A percentile compares a stretch with the other conserved stretches of the same genome.
These are phyloP conservation scores for Pharus latifolius DNA, from an alignment of 176 grass and related monocot genomes.

Conservation along the genomic window DNA sequence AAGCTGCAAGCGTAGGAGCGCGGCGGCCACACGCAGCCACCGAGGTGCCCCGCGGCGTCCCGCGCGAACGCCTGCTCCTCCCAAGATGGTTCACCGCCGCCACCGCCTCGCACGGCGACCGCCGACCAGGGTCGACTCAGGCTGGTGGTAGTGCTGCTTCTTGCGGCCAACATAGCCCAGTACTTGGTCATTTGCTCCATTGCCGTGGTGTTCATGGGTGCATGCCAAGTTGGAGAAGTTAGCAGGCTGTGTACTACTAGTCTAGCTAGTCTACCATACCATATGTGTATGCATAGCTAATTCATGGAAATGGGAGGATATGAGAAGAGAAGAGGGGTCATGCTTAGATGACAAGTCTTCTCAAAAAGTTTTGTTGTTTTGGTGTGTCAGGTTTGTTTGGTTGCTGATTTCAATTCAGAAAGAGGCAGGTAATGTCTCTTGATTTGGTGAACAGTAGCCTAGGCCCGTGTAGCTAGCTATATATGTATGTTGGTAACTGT, in stretches of 20 bases:
- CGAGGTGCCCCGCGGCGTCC: conserved; percentile 44
- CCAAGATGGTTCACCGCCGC: conserved; percentile 30
- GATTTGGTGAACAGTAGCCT: neutral
- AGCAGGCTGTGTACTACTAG: neutral
- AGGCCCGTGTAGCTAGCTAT: neutral
- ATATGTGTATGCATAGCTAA: neutral
- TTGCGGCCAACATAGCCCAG: conserved; percentile 25
- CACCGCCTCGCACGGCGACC: neutral
- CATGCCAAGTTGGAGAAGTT: conserved; percentile 24
- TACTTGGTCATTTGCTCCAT: conserved; percentile 21
- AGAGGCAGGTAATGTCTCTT: neutral
- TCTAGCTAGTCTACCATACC: neutral
- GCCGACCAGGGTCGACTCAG: conserved; percentile 6
- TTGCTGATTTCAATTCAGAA: neutral
- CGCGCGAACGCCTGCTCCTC: conserved; percentile 63
- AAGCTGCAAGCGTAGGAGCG: conserved; percentile 74
- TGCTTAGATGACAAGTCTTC: neutral
- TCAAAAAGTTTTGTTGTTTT: neutral
- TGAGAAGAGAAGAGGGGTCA: neutral
- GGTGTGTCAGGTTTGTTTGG: neutral
- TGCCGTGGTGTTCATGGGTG: conserved; percentile 18
- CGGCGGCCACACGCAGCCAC: conserved; percentile 65
- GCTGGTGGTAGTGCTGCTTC: neutral
- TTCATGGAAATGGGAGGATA: neutral
- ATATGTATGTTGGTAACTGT: neutral